Evolutionary conservation across 176 grass and related monocot genomes (phyloP), one percentile per base, ranked within the genome.

Genomic region (Avena insularis): DNA sequence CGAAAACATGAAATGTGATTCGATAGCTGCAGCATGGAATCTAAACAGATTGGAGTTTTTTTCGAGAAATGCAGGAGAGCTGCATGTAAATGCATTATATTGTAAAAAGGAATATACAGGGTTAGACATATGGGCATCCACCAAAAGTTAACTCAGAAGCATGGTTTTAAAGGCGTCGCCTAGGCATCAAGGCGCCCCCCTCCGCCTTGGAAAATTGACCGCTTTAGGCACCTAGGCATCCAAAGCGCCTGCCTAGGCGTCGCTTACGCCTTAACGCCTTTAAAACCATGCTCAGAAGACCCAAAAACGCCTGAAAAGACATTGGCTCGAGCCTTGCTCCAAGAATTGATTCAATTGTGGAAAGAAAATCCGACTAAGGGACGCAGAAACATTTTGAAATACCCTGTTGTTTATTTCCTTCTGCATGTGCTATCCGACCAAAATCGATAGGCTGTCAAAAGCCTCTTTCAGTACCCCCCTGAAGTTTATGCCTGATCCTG

Each of bases 21-120:
- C 19, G 49, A 53, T 77, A 55, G 49, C 74, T 77, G 74, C 25
- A 77, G 49, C 14, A 29, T 55, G 27, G 74, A 76, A 77, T 35
- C 9, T 35, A 15, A 35, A 35, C 27, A 35, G 8, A 5, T 55
- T 77, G 49, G 73, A 50, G 25, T 76, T 43, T 17, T 73, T 17
- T 76, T 15, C 6, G 4, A 50, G 48, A 76, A 76, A 76, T 17
- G 23, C 47, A 76, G 46, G 47, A 76, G 48, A 76, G 73, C 47
- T 76, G 47, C 25, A 76, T 53, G 73, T 31, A 27, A 17, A 51
- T 53, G 48, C 21, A 76, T 27, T 75, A 29, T 12, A 51, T 75
- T 51, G 47, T 50, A 12, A 51, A 25, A 74, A 16, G 21, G 21
- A 74, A 49, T 74, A 8, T 45, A 50, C 71, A 8, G 45, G 47